Percentiles rank a stretch among this genome's conserved stretches.
phyloP scores from a whole-genome alignment of 1,284 basidiomycete species.

The Papiliotrema laurentii region DNA sequence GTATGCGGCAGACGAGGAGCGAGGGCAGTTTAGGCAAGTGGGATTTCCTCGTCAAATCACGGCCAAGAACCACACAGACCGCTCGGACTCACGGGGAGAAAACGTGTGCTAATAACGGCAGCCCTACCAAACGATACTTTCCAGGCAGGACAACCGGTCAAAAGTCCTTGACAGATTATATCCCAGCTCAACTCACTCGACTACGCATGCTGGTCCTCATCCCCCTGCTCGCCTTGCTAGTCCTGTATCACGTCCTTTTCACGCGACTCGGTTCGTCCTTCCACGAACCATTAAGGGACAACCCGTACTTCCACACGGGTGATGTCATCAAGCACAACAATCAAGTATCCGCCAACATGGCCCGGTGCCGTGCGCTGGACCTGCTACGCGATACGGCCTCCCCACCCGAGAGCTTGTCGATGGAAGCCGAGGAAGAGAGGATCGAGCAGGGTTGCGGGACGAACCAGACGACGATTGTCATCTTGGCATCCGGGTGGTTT shows the following conservation, averaged over 20 bases:
- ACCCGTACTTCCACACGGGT: conserved; percentile 28
- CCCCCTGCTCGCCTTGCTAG: neutral
- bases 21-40: too few species aligned
- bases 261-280: neutral
- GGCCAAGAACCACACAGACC: too few species aligned
- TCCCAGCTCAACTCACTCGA: neutral
- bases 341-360: conserved; percentile 14
- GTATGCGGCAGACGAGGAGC: neutral
- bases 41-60: too few species aligned
- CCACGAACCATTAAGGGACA: conserved; percentile 5
- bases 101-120: too few species aligned
- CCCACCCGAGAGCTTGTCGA: conserved; percentile 7
- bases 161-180: too few species aligned
- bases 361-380: conserved; percentile 22
- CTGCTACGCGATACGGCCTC: conserved; percentile 27
- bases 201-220: neutral
- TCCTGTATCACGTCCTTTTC: neutral
- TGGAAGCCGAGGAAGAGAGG: conserved; percentile 20
- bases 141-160: neutral
- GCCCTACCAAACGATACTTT: neutral
- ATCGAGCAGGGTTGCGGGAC: conserved; percentile 26
- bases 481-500: conserved; percentile 30
- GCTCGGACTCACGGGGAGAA: too few species aligned
- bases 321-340: conserved; percentile 32
- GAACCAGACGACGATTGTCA: conserved; percentile 36